Base-by-base conservation (phyloP, 2,329 filamentous ascomycete genomes). In the Orbilia blumenaviensis region DNA sequence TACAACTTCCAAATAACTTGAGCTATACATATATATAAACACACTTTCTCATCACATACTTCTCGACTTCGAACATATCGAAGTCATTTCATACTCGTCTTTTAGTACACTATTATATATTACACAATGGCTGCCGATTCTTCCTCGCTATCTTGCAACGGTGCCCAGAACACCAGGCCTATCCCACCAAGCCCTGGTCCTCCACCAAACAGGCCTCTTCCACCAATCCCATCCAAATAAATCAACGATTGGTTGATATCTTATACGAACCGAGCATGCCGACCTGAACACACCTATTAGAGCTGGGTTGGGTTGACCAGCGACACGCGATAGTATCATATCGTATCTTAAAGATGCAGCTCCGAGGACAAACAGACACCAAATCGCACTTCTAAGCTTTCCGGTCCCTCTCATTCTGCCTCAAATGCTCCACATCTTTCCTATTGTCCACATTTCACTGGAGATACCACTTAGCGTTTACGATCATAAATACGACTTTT, bases 141-240 rank as follows among this genome's bases (percentile, higher is more conserved):
- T 50, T 79, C 79, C 63, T 79, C 78, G 46, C 77, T 80, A 58
- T 79, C 79, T 25, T 80, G 80, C 78, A 80, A 79, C 62, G 79
- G 79, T 56, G 79, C 79, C 44, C 79, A 60, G 78, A 78, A 78
- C 42, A 76, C 72, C 61, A 63, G 75, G 27, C 61, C 69, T 21
- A 78, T 80, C 64, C 79, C 79, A 56, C 79, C 79, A 32, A 79
- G 79, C 66, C 79, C 79, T 34, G 79, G 79, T 54, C 79, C 79
- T 62, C 79, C 79, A 66, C 79, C 79, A 77, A 80, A 79, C 75
- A 80, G 79, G 69, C 79, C 79, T 69, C 79, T 80, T 44, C 79
- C 79, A 78, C 79, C 79, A 61, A 79, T 78, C 52, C 79, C 79
- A 12, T 61, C 75, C 32, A 75, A 75, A 75, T 75, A 75, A 75